phyloP scores from a whole-genome alignment of 2,329 filamentous ascomycete genomes.

The Dactylellina cionopaga region DNA sequence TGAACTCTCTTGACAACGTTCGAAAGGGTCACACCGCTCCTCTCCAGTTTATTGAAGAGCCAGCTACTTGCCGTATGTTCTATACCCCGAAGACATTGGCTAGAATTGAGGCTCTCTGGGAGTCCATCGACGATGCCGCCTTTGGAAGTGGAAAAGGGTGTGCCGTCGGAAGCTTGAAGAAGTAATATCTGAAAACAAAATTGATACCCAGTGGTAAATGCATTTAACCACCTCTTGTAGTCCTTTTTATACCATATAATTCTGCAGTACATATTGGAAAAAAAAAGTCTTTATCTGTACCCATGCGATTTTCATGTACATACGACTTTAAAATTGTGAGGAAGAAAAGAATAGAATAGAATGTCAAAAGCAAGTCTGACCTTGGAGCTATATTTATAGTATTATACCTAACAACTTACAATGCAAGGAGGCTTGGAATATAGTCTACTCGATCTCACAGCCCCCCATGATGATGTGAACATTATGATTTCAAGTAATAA shows the following conservation, averaged over 20 bases:
- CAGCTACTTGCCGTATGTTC: slow-evolving; percentile 66
- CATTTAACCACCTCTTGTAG: neutral
- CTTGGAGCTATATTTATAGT: too few species aligned
- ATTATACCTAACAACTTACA: neutral
- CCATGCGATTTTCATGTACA: too few species aligned
- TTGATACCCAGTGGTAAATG: neutral
- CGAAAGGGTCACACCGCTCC: slow-evolving; percentile 58
- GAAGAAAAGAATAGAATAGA: too few species aligned
- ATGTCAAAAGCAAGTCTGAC: too few species aligned
- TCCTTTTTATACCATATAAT: neutral
- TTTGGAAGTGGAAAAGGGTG: slow-evolving; percentile 54
- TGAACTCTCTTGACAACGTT: slow-evolving; percentile 48
- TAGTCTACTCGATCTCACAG: too few species aligned
- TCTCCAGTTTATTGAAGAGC: slow-evolving; percentile 65
- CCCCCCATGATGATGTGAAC: too few species aligned
- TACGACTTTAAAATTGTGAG: too few species aligned
- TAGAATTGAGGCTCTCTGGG: slow-evolving; percentile 65
- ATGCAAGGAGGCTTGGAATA: neutral
- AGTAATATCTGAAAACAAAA: neutral
- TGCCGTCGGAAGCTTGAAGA: slow-evolving; percentile 40
- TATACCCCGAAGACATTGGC: slow-evolving; percentile 66
- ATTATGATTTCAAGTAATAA: too few species aligned
- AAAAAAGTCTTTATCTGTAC: too few species aligned
- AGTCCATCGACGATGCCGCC: slow-evolving; percentile 61
- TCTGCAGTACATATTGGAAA: too few species aligned